A percentile compares a stretch with the other conserved stretches of the same genome.
Conservation (phyloP, 208 protist species). For the Vickermania spadyakhi region DNA sequence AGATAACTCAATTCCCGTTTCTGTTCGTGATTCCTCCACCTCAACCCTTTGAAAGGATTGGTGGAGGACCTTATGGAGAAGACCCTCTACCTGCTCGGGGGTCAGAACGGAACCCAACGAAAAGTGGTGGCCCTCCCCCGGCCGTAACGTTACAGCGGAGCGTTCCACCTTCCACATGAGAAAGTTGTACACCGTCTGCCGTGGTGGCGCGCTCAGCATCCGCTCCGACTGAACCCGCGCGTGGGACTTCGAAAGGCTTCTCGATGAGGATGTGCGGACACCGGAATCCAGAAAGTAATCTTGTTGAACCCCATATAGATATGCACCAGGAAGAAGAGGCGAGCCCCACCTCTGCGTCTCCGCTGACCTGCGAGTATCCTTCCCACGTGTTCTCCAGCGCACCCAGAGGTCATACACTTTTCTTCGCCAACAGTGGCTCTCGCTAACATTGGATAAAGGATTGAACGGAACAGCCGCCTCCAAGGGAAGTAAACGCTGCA, state of each 20-base stretch:
- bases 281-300: constrained; percentile 58
- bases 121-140: no score
- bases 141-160: constrained; percentile 31
- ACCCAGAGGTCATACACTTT: constrained; percentile 19
- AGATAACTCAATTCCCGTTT: constrained; percentile 33
- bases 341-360: constrained; percentile 38
- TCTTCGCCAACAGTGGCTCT: constrained; percentile 7
- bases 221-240: constrained; percentile 1
- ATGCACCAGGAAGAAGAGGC: constrained; percentile 45
- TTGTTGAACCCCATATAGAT: constrained; percentile 38
- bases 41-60: constrained; percentile 36
- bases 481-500: constrained; percentile 61
- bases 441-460: background rate
- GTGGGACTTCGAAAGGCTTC: background rate
- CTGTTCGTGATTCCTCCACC: constrained; percentile 36
- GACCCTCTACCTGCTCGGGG: constrained; percentile 26
- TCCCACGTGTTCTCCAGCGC: constrained; percentile 13
- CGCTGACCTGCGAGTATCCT: background rate
- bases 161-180: constrained; percentile 68
- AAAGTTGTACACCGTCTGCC: constrained; percentile 57
- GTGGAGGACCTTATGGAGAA: constrained; percentile 34
- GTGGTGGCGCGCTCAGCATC: constrained; percentile 17
- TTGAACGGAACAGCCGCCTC: constrained; percentile 62
- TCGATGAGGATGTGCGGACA: background rate
- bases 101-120: no score